These are phyloP conservation scores for Hypsizygus marmoreus DNA, from an alignment of 768 basidiomycete genomes.

Conservation along the genomic window DNA sequence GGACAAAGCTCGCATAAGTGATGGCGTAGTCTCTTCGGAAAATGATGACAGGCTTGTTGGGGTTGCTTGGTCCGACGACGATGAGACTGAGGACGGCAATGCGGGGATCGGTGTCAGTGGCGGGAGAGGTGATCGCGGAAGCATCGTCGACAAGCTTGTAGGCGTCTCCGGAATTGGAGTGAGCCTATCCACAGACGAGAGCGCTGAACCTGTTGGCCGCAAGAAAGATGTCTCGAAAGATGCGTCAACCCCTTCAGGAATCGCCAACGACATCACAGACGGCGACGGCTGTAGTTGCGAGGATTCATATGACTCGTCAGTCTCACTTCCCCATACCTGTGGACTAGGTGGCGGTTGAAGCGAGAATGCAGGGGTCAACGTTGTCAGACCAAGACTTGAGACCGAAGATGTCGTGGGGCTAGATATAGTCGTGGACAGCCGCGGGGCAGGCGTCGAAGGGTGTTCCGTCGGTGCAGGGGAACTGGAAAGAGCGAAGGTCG, in stretches of 20 bases:
- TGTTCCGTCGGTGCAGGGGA: slow-evolving; percentile 23
- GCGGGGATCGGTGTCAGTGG: slow-evolving; percentile 41
- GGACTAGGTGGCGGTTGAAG: slow-evolving; percentile 40
- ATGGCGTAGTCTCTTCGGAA: slow-evolving; percentile 10
- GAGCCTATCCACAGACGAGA: slow-evolving; percentile 45
- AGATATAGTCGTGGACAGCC: too few species aligned
- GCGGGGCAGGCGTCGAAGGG: slow-evolving; percentile 19
- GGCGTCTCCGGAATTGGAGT: slow-evolving; percentile 47
- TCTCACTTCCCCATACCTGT: slow-evolving; percentile 59
- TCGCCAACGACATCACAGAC: slow-evolving; percentile 49
- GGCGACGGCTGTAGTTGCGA: slow-evolving; percentile 75
- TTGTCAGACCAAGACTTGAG: slow-evolving; percentile 36
- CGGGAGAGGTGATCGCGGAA: slow-evolving; percentile 34
- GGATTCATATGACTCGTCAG: slow-evolving; percentile 74
- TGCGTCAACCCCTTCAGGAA: slow-evolving; percentile 62
- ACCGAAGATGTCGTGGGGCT: too few species aligned
- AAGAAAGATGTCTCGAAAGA: slow-evolving; percentile 79
- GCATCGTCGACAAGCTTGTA: slow-evolving; percentile 27
- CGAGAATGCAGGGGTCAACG: slow-evolving; percentile 39
- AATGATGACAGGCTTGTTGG: slow-evolving; percentile 33
- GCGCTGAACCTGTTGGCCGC: slow-evolving; percentile 56
- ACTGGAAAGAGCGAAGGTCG: slow-evolving; percentile 20
- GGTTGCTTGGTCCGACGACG: slow-evolving; percentile 29
- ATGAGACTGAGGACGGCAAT: slow-evolving; percentile 32
- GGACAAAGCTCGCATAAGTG: slow-evolving; percentile 19